Evolutionary conservation across 768 basidiomycete genomes (phyloP).

Genomic region (Porphyrellus cyaneotinctus): DNA sequence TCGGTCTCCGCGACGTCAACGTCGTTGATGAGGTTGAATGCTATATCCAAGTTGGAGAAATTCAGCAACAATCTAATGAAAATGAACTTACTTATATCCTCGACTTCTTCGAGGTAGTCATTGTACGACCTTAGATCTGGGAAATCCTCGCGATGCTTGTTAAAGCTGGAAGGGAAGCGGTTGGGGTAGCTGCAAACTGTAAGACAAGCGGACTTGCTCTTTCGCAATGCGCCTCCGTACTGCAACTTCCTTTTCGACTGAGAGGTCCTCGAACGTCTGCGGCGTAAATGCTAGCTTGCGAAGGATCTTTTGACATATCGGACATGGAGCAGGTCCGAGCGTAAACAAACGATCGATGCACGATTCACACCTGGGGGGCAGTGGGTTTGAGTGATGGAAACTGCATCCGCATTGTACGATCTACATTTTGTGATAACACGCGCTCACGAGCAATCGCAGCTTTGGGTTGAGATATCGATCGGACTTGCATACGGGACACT

Average conservation of each 20-base stretch:
- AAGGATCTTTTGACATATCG: conserved; percentile 82
- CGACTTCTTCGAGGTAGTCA: conserved; percentile 93
- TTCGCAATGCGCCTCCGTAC: conserved; percentile 83
- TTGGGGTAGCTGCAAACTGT: not conserved
- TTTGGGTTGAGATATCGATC: conserved; percentile 96
- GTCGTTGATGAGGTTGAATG: conserved; percentile 93
- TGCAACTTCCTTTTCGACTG: conserved; percentile 92
- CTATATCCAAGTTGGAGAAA: conserved; percentile 36
- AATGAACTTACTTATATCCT: conserved; percentile 69
- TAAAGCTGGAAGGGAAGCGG: conserved; percentile 59
- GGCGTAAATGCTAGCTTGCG: conserved; percentile 93
- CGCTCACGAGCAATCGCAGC: conserved; percentile 86
- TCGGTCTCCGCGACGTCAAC: conserved; percentile 80
- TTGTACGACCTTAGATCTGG: conserved; percentile 75
- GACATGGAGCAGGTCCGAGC: conserved; percentile 93
- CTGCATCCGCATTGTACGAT: conserved; percentile 14
- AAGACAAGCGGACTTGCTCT: conserved; percentile 51
- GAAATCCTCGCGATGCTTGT: conserved; percentile 92
- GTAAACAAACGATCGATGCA: conserved; percentile 97
- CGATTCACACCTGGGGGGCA: conserved; percentile 87
- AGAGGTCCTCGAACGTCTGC: conserved; percentile 90
- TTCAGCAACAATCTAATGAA: not conserved
- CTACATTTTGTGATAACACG: conserved; percentile 98
- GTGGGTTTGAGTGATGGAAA: conserved; percentile 6
- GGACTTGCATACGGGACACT: conserved; percentile 96